phyloP scores from a whole-genome alignment of 768 basidiomycete genomes.

The Chlorophyllum brunneum region DNA sequence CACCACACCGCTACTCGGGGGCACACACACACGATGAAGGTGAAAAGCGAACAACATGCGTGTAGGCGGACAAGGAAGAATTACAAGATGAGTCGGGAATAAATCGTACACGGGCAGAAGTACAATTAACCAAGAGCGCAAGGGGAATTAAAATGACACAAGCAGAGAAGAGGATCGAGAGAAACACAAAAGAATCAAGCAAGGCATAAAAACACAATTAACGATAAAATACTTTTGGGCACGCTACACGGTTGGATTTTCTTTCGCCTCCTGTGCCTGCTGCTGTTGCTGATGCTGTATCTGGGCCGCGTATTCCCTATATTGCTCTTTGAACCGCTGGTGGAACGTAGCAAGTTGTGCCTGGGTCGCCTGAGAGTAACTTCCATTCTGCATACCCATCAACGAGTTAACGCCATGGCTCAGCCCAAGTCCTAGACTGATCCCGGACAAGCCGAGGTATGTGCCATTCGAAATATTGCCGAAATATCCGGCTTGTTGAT shows the following conservation, averaged over 20 bases:
- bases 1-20: neutral
- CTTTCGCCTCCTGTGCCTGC: constrained; percentile 12
- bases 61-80: neutral
- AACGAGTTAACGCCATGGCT: constrained; percentile 2
- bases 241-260: constrained; percentile 7
- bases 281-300: constrained; percentile 11
- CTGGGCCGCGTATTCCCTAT: constrained; percentile 4
- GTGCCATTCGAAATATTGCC: neutral
- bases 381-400: constrained; percentile 5
- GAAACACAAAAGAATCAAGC: neutral
- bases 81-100: constrained; percentile 5
- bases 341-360: constrained; percentile 6
- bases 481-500: constrained; percentile 4
- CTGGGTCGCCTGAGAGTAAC: constrained; percentile 1
- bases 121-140: neutral
- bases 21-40: neutral
- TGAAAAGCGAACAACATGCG: neutral
- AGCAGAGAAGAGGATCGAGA: neutral
- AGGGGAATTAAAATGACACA: neutral
- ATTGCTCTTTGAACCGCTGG: constrained; percentile 7
- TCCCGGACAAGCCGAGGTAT: constrained; percentile 4
- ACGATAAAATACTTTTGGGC: constrained; percentile 12
- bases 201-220: constrained; percentile 5
- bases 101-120: constrained; percentile 13
- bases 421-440: constrained; percentile 1